Conservation (phyloP, 495 filamentous ascomycete genomes). For the Hypoxylon perforatum region DNA sequence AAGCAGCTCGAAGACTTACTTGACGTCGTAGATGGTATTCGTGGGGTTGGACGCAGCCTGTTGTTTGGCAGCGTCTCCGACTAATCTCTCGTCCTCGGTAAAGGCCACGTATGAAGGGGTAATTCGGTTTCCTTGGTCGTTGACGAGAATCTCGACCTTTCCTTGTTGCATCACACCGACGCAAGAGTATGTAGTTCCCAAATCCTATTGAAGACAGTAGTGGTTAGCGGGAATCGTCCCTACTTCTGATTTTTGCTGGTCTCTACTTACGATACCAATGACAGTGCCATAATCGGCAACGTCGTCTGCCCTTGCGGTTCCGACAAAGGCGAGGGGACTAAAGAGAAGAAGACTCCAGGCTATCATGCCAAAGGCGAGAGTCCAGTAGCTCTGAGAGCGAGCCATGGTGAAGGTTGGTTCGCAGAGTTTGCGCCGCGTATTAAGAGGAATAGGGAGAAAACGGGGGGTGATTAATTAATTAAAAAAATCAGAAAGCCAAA, state of each 20-base stretch:
- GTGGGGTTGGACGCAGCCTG: conserved; percentile 94
- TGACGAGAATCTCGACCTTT: conserved; percentile 97
- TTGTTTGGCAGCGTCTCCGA: conserved; percentile 99
- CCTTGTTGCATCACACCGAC: conserved; percentile 99
- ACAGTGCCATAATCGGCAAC: conserved; percentile 85
- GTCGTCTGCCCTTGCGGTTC: conserved; percentile 79
- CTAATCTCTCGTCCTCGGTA: conserved; percentile 95
- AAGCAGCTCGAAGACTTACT: conserved; percentile 68
- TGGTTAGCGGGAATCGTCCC: conserved; percentile 9
- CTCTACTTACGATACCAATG: conserved; percentile 81
- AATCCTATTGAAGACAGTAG: conserved; percentile 64
- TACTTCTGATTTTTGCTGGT: too few relatives aligned
- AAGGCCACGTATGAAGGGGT: conserved; percentile 99
- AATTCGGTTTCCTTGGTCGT: conserved; percentile 99
- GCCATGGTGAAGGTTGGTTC: conserved; percentile 58
- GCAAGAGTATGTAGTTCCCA: conserved; percentile 99
- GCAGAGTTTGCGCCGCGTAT: conserved; percentile 11
- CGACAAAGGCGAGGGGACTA: conserved; percentile 76
- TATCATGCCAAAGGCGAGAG: conserved; percentile 73
- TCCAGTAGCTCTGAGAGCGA: conserved; percentile 64
- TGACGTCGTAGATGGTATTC: conserved; percentile 92
- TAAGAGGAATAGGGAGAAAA: conserved; percentile 13
- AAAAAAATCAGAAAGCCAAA: conserved; percentile 14
- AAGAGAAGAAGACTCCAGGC: conserved; percentile 88
- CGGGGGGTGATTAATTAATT: background rate